Evolutionary conservation across 495 filamentous ascomycete species (phyloP), one percentile per base, ranked within the genome.

Genomic region (Talaromyces borbonicus): DNA sequence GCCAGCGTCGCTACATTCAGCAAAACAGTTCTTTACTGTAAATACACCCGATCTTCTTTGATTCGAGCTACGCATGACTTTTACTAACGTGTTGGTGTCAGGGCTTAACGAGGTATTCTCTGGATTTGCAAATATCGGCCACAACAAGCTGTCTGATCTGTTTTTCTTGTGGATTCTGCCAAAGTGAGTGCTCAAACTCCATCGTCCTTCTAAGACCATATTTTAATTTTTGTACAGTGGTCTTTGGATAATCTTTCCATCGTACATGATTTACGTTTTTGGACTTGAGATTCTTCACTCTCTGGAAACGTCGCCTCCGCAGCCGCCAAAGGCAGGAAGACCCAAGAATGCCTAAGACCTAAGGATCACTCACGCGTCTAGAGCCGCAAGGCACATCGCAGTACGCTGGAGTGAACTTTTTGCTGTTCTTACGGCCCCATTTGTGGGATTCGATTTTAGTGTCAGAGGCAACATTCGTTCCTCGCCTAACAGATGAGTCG

Each of bases 11-110:
- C 92, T 83, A 95, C 90, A 1, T 54, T 92, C 1, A 83, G 80
- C 63, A 95, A 95, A 77, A 95, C 90, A 12, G 55, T 85, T 45
- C 63, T 97, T 12, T 97, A 95, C 56, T 83, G 88, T 89, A 56
- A 71, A 81, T 72, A 45, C 51, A 37, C 35, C 27, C 36, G 25
- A 42, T 33, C 1, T 22, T 33, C 3, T 39, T 3, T 39, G 14
- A 16, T 19, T 29, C n/a, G 37, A 26, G 43, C 42, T 24, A 42
- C 50, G 12, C 6, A 6, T 30, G 27, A 30, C 27, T 30, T 6
- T 30, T 40, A 14, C 33, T 37, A 15, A 46, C 8, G 15, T 35
- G 8, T 8, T 6, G 5, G 19, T 36, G 14, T 18, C 44, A 90
- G 86, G 77, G 78, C 56, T 90, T 25, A 84, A 84, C 52, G 89